phyloP scores from a whole-genome alignment of 306 rosid genomes.

The Quercus alba region DNA sequence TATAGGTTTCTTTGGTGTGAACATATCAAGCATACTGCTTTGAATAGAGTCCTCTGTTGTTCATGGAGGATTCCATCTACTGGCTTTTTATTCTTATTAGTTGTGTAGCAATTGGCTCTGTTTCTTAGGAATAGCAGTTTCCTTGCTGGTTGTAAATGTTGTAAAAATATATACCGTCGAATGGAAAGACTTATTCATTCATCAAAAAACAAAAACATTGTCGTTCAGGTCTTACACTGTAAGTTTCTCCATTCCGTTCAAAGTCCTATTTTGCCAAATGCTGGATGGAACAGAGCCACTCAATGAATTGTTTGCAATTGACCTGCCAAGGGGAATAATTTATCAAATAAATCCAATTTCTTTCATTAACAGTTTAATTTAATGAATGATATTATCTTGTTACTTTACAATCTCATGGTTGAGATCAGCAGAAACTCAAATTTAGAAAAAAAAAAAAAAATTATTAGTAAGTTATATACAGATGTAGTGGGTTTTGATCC shows the following conservation, averaged over 20 bases:
- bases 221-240: constrained; percentile 58
- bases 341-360: neutral
- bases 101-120: too few relatives aligned
- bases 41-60: too few relatives aligned
- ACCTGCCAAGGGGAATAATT: constrained; percentile 57
- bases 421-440: neutral
- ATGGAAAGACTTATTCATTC: too few relatives aligned
- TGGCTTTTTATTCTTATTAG: too few relatives aligned
- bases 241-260: constrained; percentile 35
- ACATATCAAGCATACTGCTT: too few relatives aligned
- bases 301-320: constrained; percentile 73
- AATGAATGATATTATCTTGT: neutral
- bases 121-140: too few relatives aligned
- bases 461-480: too few relatives aligned
- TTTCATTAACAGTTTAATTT: constrained; percentile 9
- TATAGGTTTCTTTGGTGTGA: too few relatives aligned
- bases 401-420: neutral
- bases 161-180: too few relatives aligned
- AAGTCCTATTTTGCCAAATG: constrained; percentile 61
- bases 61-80: too few relatives aligned
- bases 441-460: neutral
- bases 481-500: too few relatives aligned
- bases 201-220: constrained; percentile 1
- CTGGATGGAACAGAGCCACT: constrained; percentile 58
- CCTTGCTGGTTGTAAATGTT: too few relatives aligned